Evolutionary conservation across 306 rosid genomes (phyloP).

Genomic region (Sophora flavescens): DNA sequence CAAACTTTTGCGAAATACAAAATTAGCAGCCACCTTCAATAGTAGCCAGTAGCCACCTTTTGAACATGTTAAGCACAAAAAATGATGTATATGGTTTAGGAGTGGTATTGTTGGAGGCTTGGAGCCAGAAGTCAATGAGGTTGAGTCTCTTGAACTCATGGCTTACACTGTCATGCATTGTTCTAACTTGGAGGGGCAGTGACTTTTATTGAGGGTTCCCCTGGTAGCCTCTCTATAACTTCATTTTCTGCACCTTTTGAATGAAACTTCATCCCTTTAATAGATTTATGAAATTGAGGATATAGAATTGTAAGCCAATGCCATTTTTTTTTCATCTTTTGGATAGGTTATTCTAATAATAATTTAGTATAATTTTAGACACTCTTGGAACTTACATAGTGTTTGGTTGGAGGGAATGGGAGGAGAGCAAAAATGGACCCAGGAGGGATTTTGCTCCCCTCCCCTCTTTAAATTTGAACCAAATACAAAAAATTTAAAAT

Average conservation of each 20-base stretch:
- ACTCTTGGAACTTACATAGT: no score
- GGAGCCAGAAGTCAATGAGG: constrained; percentile 59
- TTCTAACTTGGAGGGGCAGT: constrained; percentile 58
- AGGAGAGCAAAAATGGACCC: no score
- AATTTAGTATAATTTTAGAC: no score
- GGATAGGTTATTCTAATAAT: no score
- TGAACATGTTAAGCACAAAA: constrained; percentile 49
- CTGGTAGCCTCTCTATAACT: constrained; percentile 31
- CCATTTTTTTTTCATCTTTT: no score
- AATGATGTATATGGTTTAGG: constrained; percentile 65
- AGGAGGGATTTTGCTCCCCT: no score
- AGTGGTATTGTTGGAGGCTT: constrained; percentile 45
- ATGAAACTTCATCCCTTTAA: not conserved
- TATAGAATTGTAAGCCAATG: not conserved
- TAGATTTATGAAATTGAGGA: not conserved
- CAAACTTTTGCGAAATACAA: no score
- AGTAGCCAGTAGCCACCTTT: no score
- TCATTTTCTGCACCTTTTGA: constrained; percentile 45
- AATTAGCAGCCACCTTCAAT: no score
- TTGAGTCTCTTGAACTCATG: constrained; percentile 55
- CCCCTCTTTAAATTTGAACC: no score
- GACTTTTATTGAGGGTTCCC: constrained; percentile 31
- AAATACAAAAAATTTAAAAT: no score
- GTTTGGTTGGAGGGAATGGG: no score
- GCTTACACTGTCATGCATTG: constrained; percentile 58